Base-by-base conservation (phyloP, 1,284 basidiomycete genomes). In the Pyrrhoderma noxium region DNA sequence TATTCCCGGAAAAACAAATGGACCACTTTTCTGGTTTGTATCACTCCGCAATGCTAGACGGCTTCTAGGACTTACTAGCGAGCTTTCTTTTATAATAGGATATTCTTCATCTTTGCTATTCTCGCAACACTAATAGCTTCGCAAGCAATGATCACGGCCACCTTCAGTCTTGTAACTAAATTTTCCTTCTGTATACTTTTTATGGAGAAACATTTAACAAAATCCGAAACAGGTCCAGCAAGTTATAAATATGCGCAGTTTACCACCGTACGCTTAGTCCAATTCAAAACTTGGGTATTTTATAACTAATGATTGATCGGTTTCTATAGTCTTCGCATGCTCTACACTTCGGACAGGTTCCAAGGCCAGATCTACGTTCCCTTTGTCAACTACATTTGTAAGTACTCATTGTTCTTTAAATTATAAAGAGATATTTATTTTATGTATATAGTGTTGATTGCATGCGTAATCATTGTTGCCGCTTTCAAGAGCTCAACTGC, bases 351-450 rank as follows among this genome's bases (percentile, higher is more conserved):
- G 0, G 76, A 79, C 16, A 71, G 67, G 1, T 68, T 75, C 13
- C 75, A 80, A 59, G 81, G 82, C 0, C 82, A 85, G 59, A 71
- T 85, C 5, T 85, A 82, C 58, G 73, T 84, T 16, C 79, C 81
- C 2, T 69, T 71, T 0, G 68, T 75, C 40, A 85, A 85, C 59
- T 83, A 75, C 71, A 60, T 66, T 7, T 58, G 69, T 71, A 54
- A 36, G 68, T 56, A 9, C 22, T 31, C n/a, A 11, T 44, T 38
- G 13, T 25, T 35, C 27, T 11, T 40, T 16, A 27, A 54, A 19
- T 19, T 8, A 37, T 4, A 37, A 31, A 48, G 31, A 49, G 7
- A 11, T n/a, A 40, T 3, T 37, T 25, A 49, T 19, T 48, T n/a
- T 2, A 8, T 37, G 19, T 31, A 31, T 53, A 48, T 56, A 52